These are phyloP conservation scores for Aspergillus sergii DNA, from an alignment of 2,329 filamentous ascomycete species.

Conservation along the genomic window DNA sequence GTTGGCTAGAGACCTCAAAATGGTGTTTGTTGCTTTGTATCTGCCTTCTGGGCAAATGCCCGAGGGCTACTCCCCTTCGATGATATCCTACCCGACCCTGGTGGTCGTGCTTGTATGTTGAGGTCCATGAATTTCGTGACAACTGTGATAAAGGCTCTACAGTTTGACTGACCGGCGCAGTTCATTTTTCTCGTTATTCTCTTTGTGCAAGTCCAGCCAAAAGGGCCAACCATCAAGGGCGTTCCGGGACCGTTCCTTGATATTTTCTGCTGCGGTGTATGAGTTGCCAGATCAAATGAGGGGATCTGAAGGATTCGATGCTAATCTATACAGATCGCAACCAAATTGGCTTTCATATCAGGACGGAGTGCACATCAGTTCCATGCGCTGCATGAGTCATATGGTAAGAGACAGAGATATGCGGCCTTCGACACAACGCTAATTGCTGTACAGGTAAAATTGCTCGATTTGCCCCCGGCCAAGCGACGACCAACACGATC, in stretches of 20 bases:
- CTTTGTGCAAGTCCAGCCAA: conserved; percentile 17
- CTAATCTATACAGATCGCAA: conserved; percentile 14
- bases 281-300: neutral
- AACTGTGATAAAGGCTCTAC: neutral
- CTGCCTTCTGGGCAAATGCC: conserved; percentile 12
- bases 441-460: conserved; percentile 18
- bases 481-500: conserved; percentile 29
- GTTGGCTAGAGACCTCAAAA: neutral
- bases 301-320: neutral
- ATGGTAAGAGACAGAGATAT: conserved; percentile 13
- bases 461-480: conserved; percentile 26
- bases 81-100: conserved; percentile 11
- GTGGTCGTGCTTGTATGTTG: conserved; percentile 14
- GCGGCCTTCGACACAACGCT: neutral
- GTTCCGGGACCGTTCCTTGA: conserved; percentile 21
- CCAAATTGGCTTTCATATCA: conserved; percentile 23
- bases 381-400: conserved; percentile 21
- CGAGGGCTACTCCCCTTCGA: conserved; percentile 2
- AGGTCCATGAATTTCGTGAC: neutral
- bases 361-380: conserved; percentile 25
- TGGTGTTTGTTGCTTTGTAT: conserved; percentile 13
- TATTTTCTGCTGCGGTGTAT: conserved; percentile 23
- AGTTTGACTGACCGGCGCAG: neutral
- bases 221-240: conserved; percentile 21
- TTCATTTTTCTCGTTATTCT: conserved; percentile 20